Percentiles rank a stretch among this genome's conserved stretches.
Evolutionary conservation across 306 rosid species (phyloP).

Genomic region (Prunus dulcis): DNA sequence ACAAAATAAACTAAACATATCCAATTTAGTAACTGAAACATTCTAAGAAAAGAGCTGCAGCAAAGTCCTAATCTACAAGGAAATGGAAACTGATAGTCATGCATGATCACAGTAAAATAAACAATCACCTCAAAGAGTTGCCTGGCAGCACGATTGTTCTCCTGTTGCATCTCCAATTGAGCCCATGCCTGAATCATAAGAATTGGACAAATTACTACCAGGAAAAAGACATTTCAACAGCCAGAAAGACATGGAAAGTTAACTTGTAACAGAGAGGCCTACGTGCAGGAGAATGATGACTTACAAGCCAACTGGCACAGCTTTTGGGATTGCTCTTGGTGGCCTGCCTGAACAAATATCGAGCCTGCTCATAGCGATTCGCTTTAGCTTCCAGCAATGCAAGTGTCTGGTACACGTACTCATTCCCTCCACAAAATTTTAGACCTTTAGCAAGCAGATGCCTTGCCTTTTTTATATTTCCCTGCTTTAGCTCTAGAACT

Average conservation of each 20-base stretch:
- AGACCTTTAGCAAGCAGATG: conserved; percentile 76
- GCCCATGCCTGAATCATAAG: conserved; percentile 75
- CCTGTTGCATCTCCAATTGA: conserved; percentile 85
- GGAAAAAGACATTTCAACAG: neutral
- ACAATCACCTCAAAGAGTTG: conserved; percentile 74
- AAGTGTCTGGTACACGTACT: conserved; percentile 87
- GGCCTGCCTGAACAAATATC: conserved; percentile 79
- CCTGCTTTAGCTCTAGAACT: conserved; percentile 82
- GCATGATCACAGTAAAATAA: neutral
- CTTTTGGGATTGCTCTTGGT: conserved; percentile 83
- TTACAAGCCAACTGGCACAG: conserved; percentile 99
- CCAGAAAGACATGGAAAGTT: neutral
- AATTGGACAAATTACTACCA: conserved; percentile 5
- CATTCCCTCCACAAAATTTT: conserved; percentile 76
- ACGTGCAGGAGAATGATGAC: conserved; percentile 26
- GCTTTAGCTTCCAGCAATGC: conserved; percentile 88
- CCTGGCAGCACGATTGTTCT: conserved; percentile 65
- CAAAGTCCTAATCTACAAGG: neutral
- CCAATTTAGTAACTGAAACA: conserved; percentile 2
- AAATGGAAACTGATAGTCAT: neutral
- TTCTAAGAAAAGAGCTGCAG: neutral
- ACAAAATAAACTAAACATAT: neutral
- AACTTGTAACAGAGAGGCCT: conserved; percentile 13
- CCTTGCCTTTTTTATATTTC: conserved; percentile 82
- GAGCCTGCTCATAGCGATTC: conserved; percentile 79